phyloP scores from a whole-genome alignment of 345 rosid genomes.

The Angophora floribunda region DNA sequence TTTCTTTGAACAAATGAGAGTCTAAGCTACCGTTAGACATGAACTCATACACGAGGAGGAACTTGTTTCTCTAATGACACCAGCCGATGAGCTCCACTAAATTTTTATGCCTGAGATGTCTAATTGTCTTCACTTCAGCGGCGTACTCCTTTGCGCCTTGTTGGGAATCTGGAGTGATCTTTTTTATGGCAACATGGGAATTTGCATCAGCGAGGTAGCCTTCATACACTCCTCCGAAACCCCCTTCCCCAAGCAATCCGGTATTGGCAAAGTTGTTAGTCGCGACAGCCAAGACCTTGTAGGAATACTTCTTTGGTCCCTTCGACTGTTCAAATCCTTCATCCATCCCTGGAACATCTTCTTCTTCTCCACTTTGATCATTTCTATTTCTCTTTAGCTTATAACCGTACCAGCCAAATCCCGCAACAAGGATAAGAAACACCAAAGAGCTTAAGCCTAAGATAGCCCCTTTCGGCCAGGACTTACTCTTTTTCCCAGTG shows the following conservation, averaged over 20 bases:
- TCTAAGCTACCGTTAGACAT: constrained; percentile 3
- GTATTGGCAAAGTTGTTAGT: neutral
- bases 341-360: neutral
- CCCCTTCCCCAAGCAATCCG: neutral
- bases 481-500: neutral
- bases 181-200: neutral
- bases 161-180: neutral
- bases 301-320: neutral
- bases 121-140: neutral
- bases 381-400: neutral
- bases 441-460: neutral
- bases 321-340: neutral
- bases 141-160: neutral
- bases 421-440: neutral
- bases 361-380: neutral
- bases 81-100: neutral
- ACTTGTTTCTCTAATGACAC: neutral
- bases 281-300: neutral
- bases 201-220: neutral
- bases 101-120: neutral
- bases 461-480: neutral
- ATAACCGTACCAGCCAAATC: neutral
- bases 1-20: constrained; percentile 6
- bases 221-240: neutral
- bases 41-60: constrained; percentile 13